Evolutionary conservation across 768 basidiomycete genomes (phyloP), one percentile per base, ranked within the genome.

Genomic region (Tricholoma flavovirens): DNA sequence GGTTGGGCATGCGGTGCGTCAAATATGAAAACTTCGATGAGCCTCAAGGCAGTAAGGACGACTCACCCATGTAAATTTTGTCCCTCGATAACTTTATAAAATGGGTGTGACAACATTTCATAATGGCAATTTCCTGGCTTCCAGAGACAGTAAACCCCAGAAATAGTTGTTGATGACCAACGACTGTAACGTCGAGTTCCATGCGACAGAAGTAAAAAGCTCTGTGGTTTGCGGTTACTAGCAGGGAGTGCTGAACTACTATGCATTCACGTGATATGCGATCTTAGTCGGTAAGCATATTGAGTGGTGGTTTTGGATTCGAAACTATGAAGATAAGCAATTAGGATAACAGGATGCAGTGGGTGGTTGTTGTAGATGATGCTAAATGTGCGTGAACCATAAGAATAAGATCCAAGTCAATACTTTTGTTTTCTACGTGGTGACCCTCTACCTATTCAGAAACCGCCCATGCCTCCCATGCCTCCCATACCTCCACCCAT

Each of bases 71-170:
- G 72, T 92, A 98, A 42, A 99, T 89, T 73, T 88, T 90, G 64
- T 90, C 87, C 50, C 83, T 98, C 95, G 59, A 99, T 95, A 66
- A 98, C 93, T 70, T 98, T 94, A 62, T 85, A 84, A 55, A 99
- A 68, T 97, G 87, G 0, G 89, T 87, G 66, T 97, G 93, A 48
- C 86, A 76, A 64, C 91, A 88, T 77, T 98, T 98, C 92, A 99
- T 97, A 70, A 98, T 95, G 2, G 97, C 97, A 57, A 98, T 94
- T 73, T 98, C 96, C 70, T 86, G n/a, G n/a, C n/a, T n/a, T n/a
- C n/a, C n/a, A n/a, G n/a, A n/a, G n/a, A n/a, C n/a, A n/a, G n/a
- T n/a, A n/a, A n/a, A n/a, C n/a, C n/a, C n/a, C n/a, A n/a, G n/a
- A n/a, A n/a, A n/a, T n/a, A n/a, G n/a, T n/a, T n/a, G n/a, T n/a